Conservation (phyloP, 2,329 filamentous ascomycete genomes). For the Botrytis paeoniae region DNA sequence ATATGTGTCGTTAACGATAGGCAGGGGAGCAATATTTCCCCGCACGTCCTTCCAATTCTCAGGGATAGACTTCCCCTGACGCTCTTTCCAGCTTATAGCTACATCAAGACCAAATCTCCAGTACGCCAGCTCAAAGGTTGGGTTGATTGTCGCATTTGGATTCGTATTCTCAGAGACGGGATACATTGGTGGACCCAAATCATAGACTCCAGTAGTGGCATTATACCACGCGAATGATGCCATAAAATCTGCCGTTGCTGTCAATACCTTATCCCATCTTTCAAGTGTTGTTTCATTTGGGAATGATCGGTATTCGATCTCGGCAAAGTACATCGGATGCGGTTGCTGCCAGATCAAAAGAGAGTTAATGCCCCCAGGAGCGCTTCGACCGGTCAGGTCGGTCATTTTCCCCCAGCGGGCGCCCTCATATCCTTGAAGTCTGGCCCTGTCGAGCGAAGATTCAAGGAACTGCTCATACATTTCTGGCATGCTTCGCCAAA, state of each 20-base stretch:
- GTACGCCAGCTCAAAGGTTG: slow-evolving; percentile 58
- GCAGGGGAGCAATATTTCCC: slow-evolving; percentile 52
- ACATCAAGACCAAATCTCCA: slow-evolving; percentile 59
- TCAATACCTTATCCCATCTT: slow-evolving; percentile 53
- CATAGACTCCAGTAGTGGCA: slow-evolving; percentile 48
- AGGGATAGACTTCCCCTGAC: slow-evolving; percentile 46
- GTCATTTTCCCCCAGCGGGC: slow-evolving; percentile 54
- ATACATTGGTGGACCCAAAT: slow-evolving; percentile 51
- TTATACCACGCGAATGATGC: slow-evolving; percentile 56
- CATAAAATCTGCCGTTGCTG: slow-evolving; percentile 57
- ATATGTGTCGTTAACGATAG: slow-evolving; percentile 49
- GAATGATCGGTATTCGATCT: slow-evolving; percentile 50
- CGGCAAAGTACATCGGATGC: slow-evolving; percentile 59
- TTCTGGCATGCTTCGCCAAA: slow-evolving; percentile 41
- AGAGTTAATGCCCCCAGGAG: slow-evolving; percentile 59
- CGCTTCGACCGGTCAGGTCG: slow-evolving; percentile 52
- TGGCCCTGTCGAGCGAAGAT: slow-evolving; percentile 37
- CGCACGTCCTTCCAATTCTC: slow-evolving; percentile 47
- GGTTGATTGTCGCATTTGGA: slow-evolving; percentile 55
- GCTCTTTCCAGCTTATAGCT: slow-evolving; percentile 51
- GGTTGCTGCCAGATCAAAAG: slow-evolving; percentile 62
- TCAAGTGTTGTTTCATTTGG: slow-evolving; percentile 44
- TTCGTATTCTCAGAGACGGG: slow-evolving; percentile 56
- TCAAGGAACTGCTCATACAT: slow-evolving; percentile 40
- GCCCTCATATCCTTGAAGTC: slow-evolving; percentile 39